phyloP scores from a whole-genome alignment of 1,139 yeast species.

The Lodderomyces parapsilosis region DNA sequence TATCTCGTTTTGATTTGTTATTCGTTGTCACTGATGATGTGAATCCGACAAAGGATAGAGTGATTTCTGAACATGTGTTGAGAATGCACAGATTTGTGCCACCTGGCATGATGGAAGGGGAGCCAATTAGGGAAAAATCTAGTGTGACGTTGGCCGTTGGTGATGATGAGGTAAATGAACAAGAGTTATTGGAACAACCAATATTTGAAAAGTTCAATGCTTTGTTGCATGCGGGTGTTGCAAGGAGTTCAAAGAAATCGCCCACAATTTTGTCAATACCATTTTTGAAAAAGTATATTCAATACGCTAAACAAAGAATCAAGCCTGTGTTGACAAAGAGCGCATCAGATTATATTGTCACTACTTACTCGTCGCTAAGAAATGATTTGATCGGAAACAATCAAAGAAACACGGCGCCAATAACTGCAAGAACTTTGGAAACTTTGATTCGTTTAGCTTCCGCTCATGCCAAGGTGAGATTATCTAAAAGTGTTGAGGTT shows the following conservation, averaged over 20 bases:
- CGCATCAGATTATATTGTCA: slow-evolving; percentile 82
- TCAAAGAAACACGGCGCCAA: slow-evolving; percentile 87
- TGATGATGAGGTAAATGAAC: slow-evolving; percentile 50
- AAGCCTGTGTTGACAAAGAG: slow-evolving; percentile 76
- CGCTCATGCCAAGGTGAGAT: slow-evolving; percentile 94
- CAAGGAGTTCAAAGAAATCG: slow-evolving; percentile 37
- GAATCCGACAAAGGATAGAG: slow-evolving; percentile 78
- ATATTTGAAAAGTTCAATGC: slow-evolving; percentile 84
- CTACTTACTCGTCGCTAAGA: slow-evolving; percentile 76
- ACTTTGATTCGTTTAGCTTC: slow-evolving; percentile 93
- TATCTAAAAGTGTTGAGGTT: slow-evolving; percentile 70
- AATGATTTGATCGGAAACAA: slow-evolving; percentile 73
- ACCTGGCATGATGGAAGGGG: slow-evolving; percentile 90
- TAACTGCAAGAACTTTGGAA: slow-evolving; percentile 96
- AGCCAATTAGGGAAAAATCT: slow-evolving; percentile 81
- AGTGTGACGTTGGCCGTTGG: slow-evolving; percentile 80
- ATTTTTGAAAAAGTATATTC: slow-evolving; percentile 87
- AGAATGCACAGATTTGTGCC: slow-evolving; percentile 91
- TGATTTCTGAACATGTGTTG: slow-evolving; percentile 91
- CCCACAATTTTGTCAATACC: slow-evolving; percentile 76
- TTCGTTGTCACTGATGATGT: slow-evolving; percentile 97
- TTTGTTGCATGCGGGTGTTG: slow-evolving; percentile 78
- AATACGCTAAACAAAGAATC: slow-evolving; percentile 88
- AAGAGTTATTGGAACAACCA: slow-evolving; percentile 52
- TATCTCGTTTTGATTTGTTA: slow-evolving; percentile 93